Evolutionary conservation across 1,139 yeast genomes (phyloP).

Genomic region (Geotrichum bryndzae): DNA sequence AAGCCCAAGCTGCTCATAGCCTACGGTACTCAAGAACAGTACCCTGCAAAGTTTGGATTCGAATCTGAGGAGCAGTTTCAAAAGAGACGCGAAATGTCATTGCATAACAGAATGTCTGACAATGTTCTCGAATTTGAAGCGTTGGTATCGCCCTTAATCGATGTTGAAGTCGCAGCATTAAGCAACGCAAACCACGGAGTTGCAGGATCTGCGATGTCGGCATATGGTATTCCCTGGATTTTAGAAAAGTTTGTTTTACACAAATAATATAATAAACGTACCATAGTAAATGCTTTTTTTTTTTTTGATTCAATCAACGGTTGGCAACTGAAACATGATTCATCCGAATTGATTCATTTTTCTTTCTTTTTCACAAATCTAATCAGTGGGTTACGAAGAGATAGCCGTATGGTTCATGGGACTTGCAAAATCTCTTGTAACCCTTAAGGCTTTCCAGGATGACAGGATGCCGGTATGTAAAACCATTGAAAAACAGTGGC

Average conservation of each 20-base stretch:
- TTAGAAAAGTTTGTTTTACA: constrained; percentile 1
- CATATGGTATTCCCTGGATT: constrained; percentile 10
- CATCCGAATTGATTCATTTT: too few species aligned
- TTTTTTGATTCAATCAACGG: too few species aligned
- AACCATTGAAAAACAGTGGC: too few species aligned
- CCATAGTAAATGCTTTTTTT: too few species aligned
- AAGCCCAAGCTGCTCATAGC: constrained; percentile 3
- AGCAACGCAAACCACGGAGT: constrained; percentile 12
- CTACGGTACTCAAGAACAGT: constrained; percentile 13
- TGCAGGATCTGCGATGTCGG: constrained; percentile 9
- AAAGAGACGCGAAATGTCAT: constrained; percentile 4
- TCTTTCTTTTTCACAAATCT: too few species aligned
- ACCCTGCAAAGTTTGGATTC: constrained; percentile 7
- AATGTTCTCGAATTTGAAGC: constrained; percentile 6
- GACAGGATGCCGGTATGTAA: too few species aligned
- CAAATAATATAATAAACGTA: background rate
- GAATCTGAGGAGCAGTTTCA: constrained; percentile 9
- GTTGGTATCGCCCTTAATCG: background rate
- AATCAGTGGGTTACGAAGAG: too few species aligned
- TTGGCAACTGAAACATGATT: too few species aligned
- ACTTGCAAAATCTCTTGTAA: too few species aligned
- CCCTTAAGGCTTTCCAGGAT: too few species aligned
- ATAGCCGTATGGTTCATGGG: too few species aligned
- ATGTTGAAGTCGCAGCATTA: constrained; percentile 4
- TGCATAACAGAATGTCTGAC: constrained; percentile 13